Conservation (phyloP, 768 basidiomycete genomes). For the Rhizopogon sp. region DNA sequence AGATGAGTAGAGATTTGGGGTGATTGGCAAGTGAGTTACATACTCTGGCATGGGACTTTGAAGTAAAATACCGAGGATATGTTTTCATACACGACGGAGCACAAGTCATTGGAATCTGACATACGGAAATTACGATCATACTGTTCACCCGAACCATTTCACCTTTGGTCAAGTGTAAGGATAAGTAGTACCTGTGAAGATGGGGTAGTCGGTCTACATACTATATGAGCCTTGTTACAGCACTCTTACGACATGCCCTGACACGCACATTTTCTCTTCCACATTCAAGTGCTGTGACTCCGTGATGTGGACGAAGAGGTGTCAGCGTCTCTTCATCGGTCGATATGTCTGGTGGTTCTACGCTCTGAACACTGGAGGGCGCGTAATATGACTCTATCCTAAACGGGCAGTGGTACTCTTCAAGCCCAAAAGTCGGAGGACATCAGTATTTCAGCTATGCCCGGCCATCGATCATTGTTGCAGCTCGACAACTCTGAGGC, state of each 20-base stretch:
- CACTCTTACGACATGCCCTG: slow-evolving; percentile 75
- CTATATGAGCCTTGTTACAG: too few species aligned
- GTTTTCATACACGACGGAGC: neutral
- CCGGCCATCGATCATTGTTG: neutral
- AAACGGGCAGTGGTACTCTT: too few species aligned
- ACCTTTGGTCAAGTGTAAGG: too few species aligned
- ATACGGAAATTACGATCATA: neutral
- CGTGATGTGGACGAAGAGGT: slow-evolving; percentile 96
- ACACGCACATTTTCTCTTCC: slow-evolving; percentile 82
- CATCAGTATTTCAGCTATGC: neutral
- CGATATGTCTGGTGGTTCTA: too few species aligned
- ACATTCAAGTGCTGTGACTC: slow-evolving; percentile 68
- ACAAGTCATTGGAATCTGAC: neutral
- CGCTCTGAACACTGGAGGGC: neutral
- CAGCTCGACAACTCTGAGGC: neutral
- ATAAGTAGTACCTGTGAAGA: too few species aligned
- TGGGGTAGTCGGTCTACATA: too few species aligned
- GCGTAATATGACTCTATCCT: too few species aligned
- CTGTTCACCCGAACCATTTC: too few species aligned
- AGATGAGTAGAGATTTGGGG: neutral
- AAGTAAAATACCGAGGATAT: slow-evolving; percentile 6
- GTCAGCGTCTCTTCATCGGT: slow-evolving; percentile 20
- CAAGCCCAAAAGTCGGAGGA: neutral
- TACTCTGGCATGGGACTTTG: slow-evolving; percentile 6
- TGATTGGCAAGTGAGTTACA: neutral